Base-by-base conservation (phyloP, 495 filamentous ascomycete genomes). In the Thermochaetoides thermophila region DNA sequence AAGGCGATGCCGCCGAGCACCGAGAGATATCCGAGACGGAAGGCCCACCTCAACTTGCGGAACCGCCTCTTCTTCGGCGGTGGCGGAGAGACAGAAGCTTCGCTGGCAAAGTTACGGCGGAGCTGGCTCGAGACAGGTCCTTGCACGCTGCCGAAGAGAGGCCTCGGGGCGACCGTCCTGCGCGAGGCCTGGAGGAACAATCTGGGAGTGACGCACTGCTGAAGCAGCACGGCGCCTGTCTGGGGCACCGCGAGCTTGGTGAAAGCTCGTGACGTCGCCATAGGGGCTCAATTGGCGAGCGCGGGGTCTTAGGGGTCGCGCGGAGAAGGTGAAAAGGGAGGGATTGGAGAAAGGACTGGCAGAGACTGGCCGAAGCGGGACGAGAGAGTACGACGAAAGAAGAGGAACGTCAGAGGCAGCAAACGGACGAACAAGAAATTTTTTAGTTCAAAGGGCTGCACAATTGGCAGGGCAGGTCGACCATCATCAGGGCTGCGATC, bases 11-110 rank as follows among this genome's bases (percentile, higher is more conserved):
- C 68, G 40, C 61, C 75, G 37, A 93, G 44, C 35, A 69, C 59
- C 29, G 76, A 71, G 34, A 89, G 51, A 51, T 81, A 81, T 20
- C 75, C 79, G 44, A 76, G 44, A 38, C 91, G 70, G 81, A 82
- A 96, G 41, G 74, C 13, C 63, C 63, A 65, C 30, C 53, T 46
- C 40, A 63, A 46, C 17, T 43, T 50, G 28, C 63, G 52, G 39
- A 67, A 56, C 40, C 52, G 57, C 38, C 53, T 24, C 38, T 47
- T 48, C 50, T 58, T 61, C 35, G 45, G 50, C 9, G 49, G 30
- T 10, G 35, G 40, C 14, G 45, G 34, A 22, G 49, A 20, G 11
- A 40, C 43, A 15, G 57, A 33, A 23, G 52, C 49, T 9, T 39
- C 46, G 30, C 56, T 55, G 22, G 64, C 51, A 23, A 61, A 63